A percentile compares a stretch with the other conserved stretches of the same genome.
These are phyloP conservation scores for Clonostachys rosea DNA, from an alignment of 2,329 filamentous ascomycete genomes.

Conservation along the genomic window DNA sequence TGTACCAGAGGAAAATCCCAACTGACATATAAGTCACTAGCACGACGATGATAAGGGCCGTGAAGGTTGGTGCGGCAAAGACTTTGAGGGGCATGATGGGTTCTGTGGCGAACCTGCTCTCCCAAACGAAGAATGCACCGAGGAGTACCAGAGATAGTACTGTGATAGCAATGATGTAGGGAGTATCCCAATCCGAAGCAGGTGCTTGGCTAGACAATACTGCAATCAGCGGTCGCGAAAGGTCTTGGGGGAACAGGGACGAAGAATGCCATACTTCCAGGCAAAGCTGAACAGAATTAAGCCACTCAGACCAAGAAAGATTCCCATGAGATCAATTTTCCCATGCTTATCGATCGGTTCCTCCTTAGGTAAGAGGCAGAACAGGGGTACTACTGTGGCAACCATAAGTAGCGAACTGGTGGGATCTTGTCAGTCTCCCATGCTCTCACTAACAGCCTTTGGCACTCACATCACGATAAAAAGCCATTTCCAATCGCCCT, in stretches of 20 bases:
- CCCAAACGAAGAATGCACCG: slow-evolving; percentile 30
- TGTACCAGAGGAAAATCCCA: slow-evolving; percentile 42
- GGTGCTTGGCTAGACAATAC: slow-evolving; percentile 25
- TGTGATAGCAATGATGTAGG: slow-evolving; percentile 33
- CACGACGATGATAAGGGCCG: slow-evolving; percentile 32
- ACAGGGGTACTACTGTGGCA: slow-evolving; percentile 1
- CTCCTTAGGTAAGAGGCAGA: slow-evolving; percentile 7
- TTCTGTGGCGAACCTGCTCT: slow-evolving; percentile 24
- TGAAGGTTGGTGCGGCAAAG: slow-evolving; percentile 37
- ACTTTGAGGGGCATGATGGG: slow-evolving; percentile 41
- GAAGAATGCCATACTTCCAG: slow-evolving; percentile 35
- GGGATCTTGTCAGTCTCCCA: neutral
- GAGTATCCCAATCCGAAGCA: slow-evolving; percentile 33
- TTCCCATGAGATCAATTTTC: slow-evolving; percentile 26
- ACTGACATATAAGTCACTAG: slow-evolving; percentile 40
- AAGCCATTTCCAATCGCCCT: neutral
- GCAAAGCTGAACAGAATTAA: slow-evolving; percentile 44
- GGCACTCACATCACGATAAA: slow-evolving; percentile 1
- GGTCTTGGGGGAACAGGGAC: neutral
- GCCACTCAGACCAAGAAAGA: slow-evolving; percentile 26
- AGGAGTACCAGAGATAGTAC: slow-evolving; percentile 23
- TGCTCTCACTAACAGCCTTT: neutral
- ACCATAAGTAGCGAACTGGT: neutral
- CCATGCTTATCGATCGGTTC: slow-evolving; percentile 14
- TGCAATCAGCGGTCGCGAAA: slow-evolving; percentile 10